phyloP scores from a whole-genome alignment of 306 rosid species.

The Sicyos baderoa region DNA sequence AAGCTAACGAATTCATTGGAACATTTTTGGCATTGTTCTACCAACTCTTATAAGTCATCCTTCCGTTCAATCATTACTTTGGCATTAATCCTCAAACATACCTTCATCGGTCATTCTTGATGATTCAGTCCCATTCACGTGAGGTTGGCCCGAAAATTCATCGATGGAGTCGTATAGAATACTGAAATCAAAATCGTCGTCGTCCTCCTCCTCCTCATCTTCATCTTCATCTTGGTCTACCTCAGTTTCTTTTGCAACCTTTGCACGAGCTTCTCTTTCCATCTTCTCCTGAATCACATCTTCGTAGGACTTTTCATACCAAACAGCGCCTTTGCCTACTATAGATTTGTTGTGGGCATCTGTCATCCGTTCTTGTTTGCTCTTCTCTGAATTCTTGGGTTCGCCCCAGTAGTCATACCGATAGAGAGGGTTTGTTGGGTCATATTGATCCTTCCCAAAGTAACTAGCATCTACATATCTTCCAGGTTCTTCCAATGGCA shows the following conservation, averaged over 20 bases:
- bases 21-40: neutral
- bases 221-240: conserved; percentile 12
- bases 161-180: conserved; percentile 27
- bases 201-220: conserved; percentile 30
- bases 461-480: conserved; percentile 63
- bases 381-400: conserved; percentile 90
- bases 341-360: conserved; percentile 81
- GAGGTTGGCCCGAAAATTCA: conserved; percentile 45
- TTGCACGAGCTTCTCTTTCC: conserved; percentile 43
- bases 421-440: conserved; percentile 69
- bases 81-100: conserved; percentile 48
- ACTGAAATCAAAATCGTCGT: conserved; percentile 60
- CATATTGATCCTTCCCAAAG: conserved; percentile 68
- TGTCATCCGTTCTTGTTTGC: conserved; percentile 60
- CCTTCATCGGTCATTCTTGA: conserved; percentile 56
- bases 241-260: conserved; percentile 26
- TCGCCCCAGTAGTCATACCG: conserved; percentile 96
- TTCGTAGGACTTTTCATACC: conserved; percentile 75
- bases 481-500: conserved; percentile 96
- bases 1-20: neutral
- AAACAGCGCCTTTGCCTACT: conserved; percentile 57
- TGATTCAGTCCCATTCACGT: conserved; percentile 83
- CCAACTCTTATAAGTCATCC: too few relatives aligned
- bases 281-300: conserved; percentile 47
- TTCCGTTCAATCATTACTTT: too few relatives aligned